These are phyloP conservation scores for Camelina sativa DNA, from an alignment of 345 rosid genomes.

Conservation along the genomic window DNA sequence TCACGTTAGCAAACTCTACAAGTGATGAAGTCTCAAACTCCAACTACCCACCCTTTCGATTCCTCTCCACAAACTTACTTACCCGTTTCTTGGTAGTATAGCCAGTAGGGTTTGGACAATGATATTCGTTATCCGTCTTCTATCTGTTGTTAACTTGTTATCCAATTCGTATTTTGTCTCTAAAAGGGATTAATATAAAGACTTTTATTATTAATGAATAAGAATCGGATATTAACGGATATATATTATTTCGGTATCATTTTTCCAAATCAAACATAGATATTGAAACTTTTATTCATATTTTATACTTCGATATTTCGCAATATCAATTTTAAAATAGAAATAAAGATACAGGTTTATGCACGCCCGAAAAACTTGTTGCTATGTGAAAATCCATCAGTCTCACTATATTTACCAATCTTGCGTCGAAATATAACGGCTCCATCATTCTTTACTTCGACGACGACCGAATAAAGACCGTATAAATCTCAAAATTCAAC, in stretches of 20 bases:
- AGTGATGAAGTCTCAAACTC: background rate
- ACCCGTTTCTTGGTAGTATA: background rate
- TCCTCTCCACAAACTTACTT: slow-evolving; percentile 16
- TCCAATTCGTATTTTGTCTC: background rate
- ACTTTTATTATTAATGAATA: no score
- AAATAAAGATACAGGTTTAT: no score
- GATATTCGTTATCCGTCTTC: background rate
- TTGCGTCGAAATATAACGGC: background rate
- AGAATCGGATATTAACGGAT: no score
- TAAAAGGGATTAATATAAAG: no score
- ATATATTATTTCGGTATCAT: no score
- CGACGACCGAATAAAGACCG: background rate
- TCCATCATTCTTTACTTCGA: background rate
- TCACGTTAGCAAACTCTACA: slow-evolving; percentile 35
- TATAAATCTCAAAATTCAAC: background rate
- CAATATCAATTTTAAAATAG: no score
- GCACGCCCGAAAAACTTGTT: no score
- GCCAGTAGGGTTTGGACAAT: background rate
- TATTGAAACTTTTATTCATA: no score
- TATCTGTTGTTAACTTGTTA: background rate
- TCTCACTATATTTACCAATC: background rate
- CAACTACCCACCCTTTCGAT: slow-evolving; percentile 38
- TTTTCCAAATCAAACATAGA: no score
- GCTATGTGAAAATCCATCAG: no score
- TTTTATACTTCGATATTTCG: no score